phyloP scores from a whole-genome alignment of 768 basidiomycete genomes.

The Daedaleopsis nitida region DNA sequence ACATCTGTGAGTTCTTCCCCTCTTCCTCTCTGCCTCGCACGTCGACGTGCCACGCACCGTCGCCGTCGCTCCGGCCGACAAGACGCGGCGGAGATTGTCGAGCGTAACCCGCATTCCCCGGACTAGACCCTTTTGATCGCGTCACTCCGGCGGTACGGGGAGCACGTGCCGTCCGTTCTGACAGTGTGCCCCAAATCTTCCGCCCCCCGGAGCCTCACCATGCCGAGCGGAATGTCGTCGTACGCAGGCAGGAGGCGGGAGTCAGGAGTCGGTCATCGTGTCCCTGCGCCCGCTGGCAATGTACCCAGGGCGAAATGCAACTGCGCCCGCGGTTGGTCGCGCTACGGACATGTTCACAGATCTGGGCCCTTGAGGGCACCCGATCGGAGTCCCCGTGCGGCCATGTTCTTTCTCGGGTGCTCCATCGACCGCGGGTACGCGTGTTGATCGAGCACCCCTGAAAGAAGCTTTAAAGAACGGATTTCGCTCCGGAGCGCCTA shows the following conservation, averaged over 20 bases:
- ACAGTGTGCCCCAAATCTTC: background rate
- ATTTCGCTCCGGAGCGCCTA: background rate
- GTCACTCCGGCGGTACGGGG: background rate
- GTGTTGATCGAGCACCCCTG: slow-evolving; percentile 1
- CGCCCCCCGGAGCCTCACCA: background rate
- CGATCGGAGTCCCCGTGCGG: background rate
- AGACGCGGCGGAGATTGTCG: slow-evolving; percentile 1
- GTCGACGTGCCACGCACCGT: slow-evolving; percentile 5
- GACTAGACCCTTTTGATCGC: background rate
- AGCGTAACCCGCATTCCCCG: background rate
- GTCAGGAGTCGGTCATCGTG: too few species aligned
- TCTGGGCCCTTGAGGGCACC: background rate
- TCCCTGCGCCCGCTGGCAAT: too few species aligned
- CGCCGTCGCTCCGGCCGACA: slow-evolving; percentile 18
- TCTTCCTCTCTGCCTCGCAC: slow-evolving; percentile 9
- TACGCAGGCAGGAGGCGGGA: too few species aligned
- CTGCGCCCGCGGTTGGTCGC: background rate
- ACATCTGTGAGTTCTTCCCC: slow-evolving; percentile 60
- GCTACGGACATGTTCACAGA: background rate
- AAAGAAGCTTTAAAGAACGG: background rate
- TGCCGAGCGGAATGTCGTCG: background rate
- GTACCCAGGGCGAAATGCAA: too few species aligned
- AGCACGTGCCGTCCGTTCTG: background rate
- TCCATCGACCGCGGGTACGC: background rate
- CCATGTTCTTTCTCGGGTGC: background rate